Conservation (phyloP, 352 stramenopile genomes). For the Saprolegnia diclina region DNA sequence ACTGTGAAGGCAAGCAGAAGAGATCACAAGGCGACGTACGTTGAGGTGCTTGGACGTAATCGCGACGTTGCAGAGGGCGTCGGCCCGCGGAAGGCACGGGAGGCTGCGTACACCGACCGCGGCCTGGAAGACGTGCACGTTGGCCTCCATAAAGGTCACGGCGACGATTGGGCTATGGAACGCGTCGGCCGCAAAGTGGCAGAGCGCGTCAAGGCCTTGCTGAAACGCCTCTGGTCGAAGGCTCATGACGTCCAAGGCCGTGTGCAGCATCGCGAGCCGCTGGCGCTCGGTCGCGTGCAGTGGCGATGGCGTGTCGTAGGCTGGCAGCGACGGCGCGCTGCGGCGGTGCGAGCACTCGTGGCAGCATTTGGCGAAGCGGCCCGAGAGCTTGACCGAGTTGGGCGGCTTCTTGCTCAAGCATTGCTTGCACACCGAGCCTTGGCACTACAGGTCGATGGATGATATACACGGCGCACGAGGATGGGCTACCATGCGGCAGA, state of each 20-base stretch:
- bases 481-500: constrained; percentile 4
- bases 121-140: constrained; percentile 7
- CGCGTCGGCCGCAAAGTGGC: neutral
- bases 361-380: neutral
- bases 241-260: neutral
- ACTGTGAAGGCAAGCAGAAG: neutral
- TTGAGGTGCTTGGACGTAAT: neutral
- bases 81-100: neutral
- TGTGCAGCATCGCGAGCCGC: neutral
- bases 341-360: neutral
- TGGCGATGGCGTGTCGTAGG: neutral
- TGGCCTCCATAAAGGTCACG: constrained; percentile 1
- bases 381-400: neutral
- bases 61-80: neutral
- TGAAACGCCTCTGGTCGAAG: neutral
- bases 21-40: neutral
- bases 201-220: constrained; percentile 8
- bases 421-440: constrained; percentile 1
- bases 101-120: neutral
- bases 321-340: neutral
- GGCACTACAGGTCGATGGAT: neutral
- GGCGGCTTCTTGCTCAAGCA: constrained; percentile 12
- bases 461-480: neutral
- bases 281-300: neutral
- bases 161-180: neutral